Evolutionary conservation across 2,329 filamentous ascomycete genomes (phyloP).

Genomic region (Daldinia eschscholtzii): DNA sequence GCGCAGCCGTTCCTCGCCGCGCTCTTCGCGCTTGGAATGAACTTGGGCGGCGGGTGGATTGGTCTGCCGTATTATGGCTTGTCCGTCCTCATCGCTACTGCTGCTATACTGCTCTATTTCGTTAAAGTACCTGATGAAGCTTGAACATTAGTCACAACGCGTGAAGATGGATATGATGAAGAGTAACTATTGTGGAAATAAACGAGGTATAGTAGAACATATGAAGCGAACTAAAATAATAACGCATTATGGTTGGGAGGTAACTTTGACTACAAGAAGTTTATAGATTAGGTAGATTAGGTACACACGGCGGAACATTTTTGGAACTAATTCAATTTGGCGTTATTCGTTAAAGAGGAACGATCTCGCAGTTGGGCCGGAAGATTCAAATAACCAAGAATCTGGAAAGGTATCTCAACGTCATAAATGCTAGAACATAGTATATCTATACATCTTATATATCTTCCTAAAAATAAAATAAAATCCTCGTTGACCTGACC

Average conservation of each 20-base stretch:
- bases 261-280: background rate
- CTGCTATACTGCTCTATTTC: constrained; percentile 41
- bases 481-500: background rate
- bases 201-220: background rate
- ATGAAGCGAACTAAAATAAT: background rate
- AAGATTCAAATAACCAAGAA: background rate
- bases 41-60: constrained; percentile 48
- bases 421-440: background rate
- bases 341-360: background rate
- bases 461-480: too few species aligned
- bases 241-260: background rate
- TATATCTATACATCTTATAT: background rate
- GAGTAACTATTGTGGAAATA: background rate
- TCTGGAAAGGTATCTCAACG: background rate
- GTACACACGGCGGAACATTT: background rate
- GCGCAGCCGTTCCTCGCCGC: constrained; percentile 50
- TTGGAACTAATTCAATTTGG: too few species aligned
- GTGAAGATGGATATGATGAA: background rate
- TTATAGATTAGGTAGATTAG: background rate
- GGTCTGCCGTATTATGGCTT: constrained; percentile 51
- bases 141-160: background rate
- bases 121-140: constrained; percentile 44
- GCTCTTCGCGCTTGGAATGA: constrained; percentile 52
- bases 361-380: background rate
- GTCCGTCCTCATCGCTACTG: constrained; percentile 39